Evolutionary conservation across 768 basidiomycete genomes (phyloP).

Genomic region (Hypholoma fasciculare): DNA sequence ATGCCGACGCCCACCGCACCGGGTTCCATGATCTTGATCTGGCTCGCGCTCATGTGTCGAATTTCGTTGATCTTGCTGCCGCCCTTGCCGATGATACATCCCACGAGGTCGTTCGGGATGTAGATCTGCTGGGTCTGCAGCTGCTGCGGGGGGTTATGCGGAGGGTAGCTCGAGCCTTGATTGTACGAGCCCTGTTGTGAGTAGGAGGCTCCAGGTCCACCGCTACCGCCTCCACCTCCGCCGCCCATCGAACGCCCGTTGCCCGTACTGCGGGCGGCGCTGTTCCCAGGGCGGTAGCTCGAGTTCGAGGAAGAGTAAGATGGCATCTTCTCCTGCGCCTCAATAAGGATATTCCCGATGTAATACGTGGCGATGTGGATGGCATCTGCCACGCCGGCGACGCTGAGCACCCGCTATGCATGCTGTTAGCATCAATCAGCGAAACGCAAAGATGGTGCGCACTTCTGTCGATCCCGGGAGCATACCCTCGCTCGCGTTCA

Average conservation of each 20-base stretch:
- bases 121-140: conserved; percentile 97
- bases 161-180: conserved; percentile 37
- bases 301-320: conserved; percentile 53
- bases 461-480: conserved; percentile 99
- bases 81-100: conserved; percentile 97
- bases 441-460: conserved; percentile 19
- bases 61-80: conserved; percentile 99
- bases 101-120: conserved; percentile 97
- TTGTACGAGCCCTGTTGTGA: conserved; percentile 48
- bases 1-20: conserved; percentile 72
- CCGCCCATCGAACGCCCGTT: conserved; percentile 4
- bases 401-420: conserved; percentile 88
- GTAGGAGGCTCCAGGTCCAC: conserved; percentile 42
- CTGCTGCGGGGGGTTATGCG: conserved; percentile 64
- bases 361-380: conserved; percentile 99
- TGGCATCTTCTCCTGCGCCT: conserved; percentile 85
- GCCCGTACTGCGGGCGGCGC: conserved; percentile 14
- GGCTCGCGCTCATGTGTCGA: conserved; percentile 89
- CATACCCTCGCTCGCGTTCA: conserved; percentile 98
- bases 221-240: conserved; percentile 28
- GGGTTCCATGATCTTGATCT: conserved; percentile 99
- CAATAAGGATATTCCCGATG: conserved; percentile 96
- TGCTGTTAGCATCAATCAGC: conserved; percentile 14
- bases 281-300: conserved; percentile 67
- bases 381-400: conserved; percentile 97